Conservation (phyloP, 116 monocot genomes). For the Phalaenopsis hybrid region DNA sequence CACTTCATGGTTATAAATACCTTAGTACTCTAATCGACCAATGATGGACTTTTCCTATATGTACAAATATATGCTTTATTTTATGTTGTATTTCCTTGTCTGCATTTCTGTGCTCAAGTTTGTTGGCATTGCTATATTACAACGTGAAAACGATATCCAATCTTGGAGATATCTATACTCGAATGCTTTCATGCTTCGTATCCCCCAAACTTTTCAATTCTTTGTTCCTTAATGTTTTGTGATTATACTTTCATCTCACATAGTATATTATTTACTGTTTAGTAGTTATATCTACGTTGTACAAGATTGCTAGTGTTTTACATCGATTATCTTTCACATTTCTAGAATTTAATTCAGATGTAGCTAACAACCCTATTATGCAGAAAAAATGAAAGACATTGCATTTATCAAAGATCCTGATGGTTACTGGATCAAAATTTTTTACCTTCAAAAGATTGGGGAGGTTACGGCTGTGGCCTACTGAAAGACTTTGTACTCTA, state of each 20-base stretch:
- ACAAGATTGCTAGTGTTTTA: neutral
- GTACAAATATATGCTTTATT: too few species aligned
- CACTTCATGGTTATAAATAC: too few species aligned
- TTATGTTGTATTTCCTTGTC: too few species aligned
- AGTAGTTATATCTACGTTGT: neutral
- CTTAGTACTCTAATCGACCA: too few species aligned
- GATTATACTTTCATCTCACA: neutral
- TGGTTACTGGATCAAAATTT: conserved; percentile 99
- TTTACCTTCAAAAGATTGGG: conserved; percentile 75
- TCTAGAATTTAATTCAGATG: neutral
- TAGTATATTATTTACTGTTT: neutral
- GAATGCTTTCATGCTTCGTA: neutral
- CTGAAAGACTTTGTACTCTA: conserved; percentile 14
- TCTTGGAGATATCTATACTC: neutral
- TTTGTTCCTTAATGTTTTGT: neutral
- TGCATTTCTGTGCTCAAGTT: neutral
- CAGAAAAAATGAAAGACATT: conserved; percentile 96
- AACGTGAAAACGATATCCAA: neutral
- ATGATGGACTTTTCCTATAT: too few species aligned
- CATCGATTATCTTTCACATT: neutral
- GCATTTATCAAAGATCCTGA: conserved; percentile 99
- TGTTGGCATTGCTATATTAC: neutral
- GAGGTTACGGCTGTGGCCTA: conserved; percentile 35
- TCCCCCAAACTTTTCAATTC: neutral
- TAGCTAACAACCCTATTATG: neutral